Evolutionary conservation across 257 asterid species (phyloP).

Genomic region (Osmanthus fragrans): DNA sequence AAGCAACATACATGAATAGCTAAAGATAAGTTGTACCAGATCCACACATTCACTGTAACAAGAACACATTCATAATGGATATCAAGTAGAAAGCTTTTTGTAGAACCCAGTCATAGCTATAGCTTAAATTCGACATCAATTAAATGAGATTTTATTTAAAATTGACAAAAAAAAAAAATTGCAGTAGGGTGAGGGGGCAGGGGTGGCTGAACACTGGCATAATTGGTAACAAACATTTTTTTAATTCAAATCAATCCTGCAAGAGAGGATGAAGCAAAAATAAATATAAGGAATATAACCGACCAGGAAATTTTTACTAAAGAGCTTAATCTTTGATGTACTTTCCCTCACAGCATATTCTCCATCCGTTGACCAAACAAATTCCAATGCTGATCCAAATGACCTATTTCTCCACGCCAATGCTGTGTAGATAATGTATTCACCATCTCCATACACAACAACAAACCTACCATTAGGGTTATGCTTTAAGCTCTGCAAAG

Average conservation of each 20-base stretch:
- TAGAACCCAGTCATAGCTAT: neutral
- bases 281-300: conserved; percentile 11
- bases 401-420: conserved; percentile 98
- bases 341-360: conserved; percentile 98
- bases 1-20: neutral
- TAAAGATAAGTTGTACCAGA: neutral
- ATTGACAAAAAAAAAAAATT: no score
- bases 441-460: conserved; percentile 97
- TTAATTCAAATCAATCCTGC: neutral
- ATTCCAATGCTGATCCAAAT: conserved; percentile 91
- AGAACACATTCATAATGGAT: neutral
- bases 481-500: conserved; percentile 87
- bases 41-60: neutral
- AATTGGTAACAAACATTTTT: neutral
- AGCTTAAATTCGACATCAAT: neutral
- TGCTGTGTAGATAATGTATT: conserved; percentile 91
- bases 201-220: neutral
- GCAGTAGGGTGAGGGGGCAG: neutral
- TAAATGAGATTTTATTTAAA: neutral
- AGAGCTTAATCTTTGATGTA: conserved; percentile 86
- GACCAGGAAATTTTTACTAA: conserved; percentile 79
- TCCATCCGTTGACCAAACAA: conserved; percentile 97
- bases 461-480: conserved; percentile 99
- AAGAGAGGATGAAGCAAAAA: neutral
- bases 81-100: neutral